These are phyloP conservation scores for Carex cristatella DNA, from an alignment of 176 grass and related monocot genomes.

Conservation along the genomic window DNA sequence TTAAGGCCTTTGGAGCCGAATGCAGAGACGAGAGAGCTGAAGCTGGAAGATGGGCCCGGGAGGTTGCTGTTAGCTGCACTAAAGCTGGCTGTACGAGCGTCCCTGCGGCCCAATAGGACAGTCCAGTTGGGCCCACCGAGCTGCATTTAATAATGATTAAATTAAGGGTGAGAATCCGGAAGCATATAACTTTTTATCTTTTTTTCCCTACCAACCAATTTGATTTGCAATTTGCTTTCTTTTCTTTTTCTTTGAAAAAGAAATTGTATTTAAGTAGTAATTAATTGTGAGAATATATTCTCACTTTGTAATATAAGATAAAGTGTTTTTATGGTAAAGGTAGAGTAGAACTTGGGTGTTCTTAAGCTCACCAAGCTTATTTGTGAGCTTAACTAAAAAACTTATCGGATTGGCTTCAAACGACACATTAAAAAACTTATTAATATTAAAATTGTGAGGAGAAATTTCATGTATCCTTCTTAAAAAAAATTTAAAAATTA, in stretches of 20 bases:
- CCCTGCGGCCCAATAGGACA: slow-evolving; percentile 54
- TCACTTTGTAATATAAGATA: not conserved
- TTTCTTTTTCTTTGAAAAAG: not conserved
- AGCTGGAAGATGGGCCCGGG: slow-evolving; percentile 36
- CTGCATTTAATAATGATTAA: slow-evolving; percentile 20
- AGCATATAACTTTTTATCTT: not conserved
- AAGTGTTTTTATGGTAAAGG: not conserved
- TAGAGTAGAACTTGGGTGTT: too few relatives aligned
- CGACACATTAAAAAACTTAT: too few relatives aligned
- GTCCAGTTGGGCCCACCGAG: slow-evolving; percentile 68
- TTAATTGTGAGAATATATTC: not conserved
- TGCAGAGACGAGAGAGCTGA: slow-evolving; percentile 29
- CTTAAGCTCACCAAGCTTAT: too few relatives aligned
- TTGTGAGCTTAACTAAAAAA: too few relatives aligned
- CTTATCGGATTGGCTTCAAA: too few relatives aligned
- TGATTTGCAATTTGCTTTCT: not conserved
- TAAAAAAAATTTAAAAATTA: too few relatives aligned
- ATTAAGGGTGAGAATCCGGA: not conserved
- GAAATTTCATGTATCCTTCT: too few relatives aligned
- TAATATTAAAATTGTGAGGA: too few relatives aligned
- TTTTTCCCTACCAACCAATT: not conserved
- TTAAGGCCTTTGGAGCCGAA: slow-evolving; percentile 59
- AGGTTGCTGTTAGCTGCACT: slow-evolving; percentile 71
- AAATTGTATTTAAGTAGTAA: not conserved
- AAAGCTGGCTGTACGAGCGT: slow-evolving; percentile 58